Base-by-base conservation (phyloP, 257 asterid genomes). In the Forsythia suspensa region DNA sequence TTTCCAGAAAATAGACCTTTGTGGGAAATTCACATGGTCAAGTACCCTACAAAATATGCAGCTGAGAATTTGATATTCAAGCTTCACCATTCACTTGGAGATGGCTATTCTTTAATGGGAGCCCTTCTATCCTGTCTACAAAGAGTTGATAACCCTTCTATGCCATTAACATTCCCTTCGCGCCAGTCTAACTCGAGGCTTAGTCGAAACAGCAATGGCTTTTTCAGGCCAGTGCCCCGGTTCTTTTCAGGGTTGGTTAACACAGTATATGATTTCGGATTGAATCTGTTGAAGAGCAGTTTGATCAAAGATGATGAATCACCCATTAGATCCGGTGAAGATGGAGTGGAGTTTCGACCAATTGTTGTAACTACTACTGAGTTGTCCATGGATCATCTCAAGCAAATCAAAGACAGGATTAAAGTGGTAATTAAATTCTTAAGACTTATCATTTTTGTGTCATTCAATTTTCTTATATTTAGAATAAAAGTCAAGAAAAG, bases 41-140 rank as follows among this genome's bases (percentile, higher is more conserved):
- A 70, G 36, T 87, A 87, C 78, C 90, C 86, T 0, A 84, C 90
- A 0, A 87, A 72, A 20, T 75, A 82, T 21, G 85, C 90, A 46
- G 83, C 83, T 42, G 88, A 82, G 70, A 72, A 57, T 78, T 38
- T 82, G n/a, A 77, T 87, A 8, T 84, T 84, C 38, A 87, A 80
- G 55, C 86, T 87, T 68, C 88, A 86, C 12, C 90, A 87, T 69
- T 76, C 85, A 80, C 75, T 87, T 8, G 90, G 90, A 34, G 90
- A 87, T 76, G 90, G 90, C 0, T 87, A 81, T 48, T 84, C 90
- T 2, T 18, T 87, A 4, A 84, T 87, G 86, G 90, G 90, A 4
- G 86, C 88, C 9, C 85, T 87, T 4, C 86, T 87, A 20, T 86
- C 85, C 39, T 82, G 88, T 46, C 44, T 86, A n/a, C 86, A 84